Base-by-base conservation (phyloP, 495 filamentous ascomycete genomes). In the Xylaria grammica region DNA sequence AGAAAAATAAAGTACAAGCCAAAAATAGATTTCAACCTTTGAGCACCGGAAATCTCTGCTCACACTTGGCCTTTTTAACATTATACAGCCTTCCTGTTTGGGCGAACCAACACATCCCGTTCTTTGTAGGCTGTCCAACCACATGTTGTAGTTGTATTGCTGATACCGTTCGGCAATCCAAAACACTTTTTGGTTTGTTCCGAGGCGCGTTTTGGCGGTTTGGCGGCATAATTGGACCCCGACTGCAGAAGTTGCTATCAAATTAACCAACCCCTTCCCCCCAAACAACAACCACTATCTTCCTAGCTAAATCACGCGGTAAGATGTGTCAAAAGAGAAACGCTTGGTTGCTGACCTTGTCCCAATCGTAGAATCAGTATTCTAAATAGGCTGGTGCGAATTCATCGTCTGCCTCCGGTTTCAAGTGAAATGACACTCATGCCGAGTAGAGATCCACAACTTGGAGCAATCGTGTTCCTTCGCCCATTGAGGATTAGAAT, bases 401-500 rank as follows among this genome's bases (percentile, higher is more conserved):
- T 8, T 44, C 29, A 29, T 45, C 2, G 11, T 9, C 38, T 38
- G 49, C 45, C 38, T 26, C 22, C 20, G 29, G 42, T 36, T 29
- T 63, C 40, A 44, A n/a, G 49, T 44, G 34, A 34, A 49, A 45
- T n/a, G 7, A 32, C 49, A 62, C 50, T 55, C 34, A 15, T 8
- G 38, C 40, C 40, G 40, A 32, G 29, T 20, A 30, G 10, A 55
- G 38, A 63, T 48, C 60, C 60, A 54, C 60, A 63, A 19, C 60
- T 46, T 48, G 40, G 48, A 38, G 52, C 52, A 30, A 38, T 40
- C 55, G 19, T 34, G 10, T 9, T 29, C 27, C 17, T 46, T 36
- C 4, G 7, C 38, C 50, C 17, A 3, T 0, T n/a, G 60, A 34
- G 19, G 17, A 17, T 26, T 45, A 6, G 36, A 45, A 27, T 10